Evolutionary conservation across 2,329 filamentous ascomycete species (phyloP).

Genomic region (Fusarium siculi): DNA sequence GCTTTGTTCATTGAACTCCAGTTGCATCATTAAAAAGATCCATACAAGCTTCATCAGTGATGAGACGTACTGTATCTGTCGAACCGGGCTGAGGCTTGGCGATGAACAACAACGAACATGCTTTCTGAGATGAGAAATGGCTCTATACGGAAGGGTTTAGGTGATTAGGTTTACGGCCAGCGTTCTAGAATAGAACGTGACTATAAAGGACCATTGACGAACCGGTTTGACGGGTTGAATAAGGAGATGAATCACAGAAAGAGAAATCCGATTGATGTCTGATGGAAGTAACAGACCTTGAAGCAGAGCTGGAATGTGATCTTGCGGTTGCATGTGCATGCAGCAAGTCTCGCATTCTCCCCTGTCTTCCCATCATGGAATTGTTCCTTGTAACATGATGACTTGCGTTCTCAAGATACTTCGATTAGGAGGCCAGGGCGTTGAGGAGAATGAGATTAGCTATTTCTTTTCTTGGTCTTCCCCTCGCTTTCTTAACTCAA

Average conservation of each 20-base stretch:
- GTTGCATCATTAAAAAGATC: neutral
- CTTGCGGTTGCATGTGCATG: neutral
- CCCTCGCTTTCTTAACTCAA: too few relatives aligned
- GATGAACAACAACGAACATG: neutral
- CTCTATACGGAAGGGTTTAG: neutral
- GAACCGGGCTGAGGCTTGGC: neutral
- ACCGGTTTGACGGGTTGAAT: neutral
- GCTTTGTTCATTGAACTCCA: neutral
- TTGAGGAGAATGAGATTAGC: too few relatives aligned
- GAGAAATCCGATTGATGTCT: neutral
- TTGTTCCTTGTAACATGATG: neutral
- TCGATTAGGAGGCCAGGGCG: neutral
- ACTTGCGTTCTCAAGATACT: neutral
- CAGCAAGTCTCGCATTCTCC: neutral
- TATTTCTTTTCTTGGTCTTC: neutral
- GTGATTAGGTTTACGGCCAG: neutral
- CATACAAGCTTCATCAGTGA: neutral
- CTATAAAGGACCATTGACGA: neutral
- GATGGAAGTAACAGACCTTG: neutral
- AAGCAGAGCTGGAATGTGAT: neutral
- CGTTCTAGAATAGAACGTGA: neutral
- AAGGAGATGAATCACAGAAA: neutral
- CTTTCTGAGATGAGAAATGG: neutral
- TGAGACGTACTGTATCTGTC: neutral
- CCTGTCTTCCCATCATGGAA: neutral